Evolutionary conservation across 2,329 filamentous ascomycete species (phyloP).

Genomic region (Scytalidium sp.): DNA sequence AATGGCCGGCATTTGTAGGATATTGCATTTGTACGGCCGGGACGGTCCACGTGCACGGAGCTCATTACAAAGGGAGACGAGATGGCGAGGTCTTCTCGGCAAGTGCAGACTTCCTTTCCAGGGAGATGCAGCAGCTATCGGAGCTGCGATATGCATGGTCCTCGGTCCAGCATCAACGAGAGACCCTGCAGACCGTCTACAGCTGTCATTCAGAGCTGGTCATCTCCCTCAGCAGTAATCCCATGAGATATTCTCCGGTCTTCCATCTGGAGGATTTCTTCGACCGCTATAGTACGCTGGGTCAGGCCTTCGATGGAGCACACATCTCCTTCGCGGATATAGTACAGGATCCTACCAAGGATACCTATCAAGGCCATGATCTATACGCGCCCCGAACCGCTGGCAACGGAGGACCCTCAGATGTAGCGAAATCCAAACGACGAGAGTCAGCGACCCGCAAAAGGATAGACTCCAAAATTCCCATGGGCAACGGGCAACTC

Average conservation of each 20-base stretch:
- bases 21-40: constrained; percentile 86
- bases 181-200: constrained; percentile 75
- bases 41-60: constrained; percentile 84
- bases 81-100: constrained; percentile 49
- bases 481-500: constrained; percentile 25
- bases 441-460: constrained; percentile 38
- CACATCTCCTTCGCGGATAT: constrained; percentile 71
- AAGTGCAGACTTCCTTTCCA: constrained; percentile 67
- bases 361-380: constrained; percentile 50
- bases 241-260: constrained; percentile 71
- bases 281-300: constrained; percentile 66
- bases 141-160: constrained; percentile 76
- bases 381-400: constrained; percentile 40
- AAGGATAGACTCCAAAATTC: constrained; percentile 27
- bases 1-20: constrained; percentile 84
- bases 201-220: constrained; percentile 79
- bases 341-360: constrained; percentile 55
- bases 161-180: constrained; percentile 74
- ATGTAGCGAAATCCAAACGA: neutral
- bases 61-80: constrained; percentile 61
- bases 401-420: constrained; percentile 27
- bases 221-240: constrained; percentile 64
- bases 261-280: constrained; percentile 89
- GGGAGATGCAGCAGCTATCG: constrained; percentile 76
- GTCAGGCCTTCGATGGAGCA: constrained; percentile 66